Percentiles rank a stretch among this genome's conserved stretches.
phyloP scores from a whole-genome alignment of 176 grass and related monocot genomes.

The Avena eriantha region DNA sequence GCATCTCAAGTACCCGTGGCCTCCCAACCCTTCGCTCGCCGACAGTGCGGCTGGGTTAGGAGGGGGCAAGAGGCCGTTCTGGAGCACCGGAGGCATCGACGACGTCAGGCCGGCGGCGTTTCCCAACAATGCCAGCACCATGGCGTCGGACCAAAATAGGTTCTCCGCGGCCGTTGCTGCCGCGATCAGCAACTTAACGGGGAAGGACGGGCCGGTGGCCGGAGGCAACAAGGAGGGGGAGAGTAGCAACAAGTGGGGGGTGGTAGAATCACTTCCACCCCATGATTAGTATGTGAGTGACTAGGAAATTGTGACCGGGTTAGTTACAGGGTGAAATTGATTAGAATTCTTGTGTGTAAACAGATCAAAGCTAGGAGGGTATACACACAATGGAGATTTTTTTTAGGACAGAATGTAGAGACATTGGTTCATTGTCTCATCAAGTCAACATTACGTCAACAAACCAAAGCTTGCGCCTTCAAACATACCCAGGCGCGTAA shows the following conservation, averaged over 20 bases:
- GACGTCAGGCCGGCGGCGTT: constrained; percentile 32
- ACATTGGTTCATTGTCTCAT: constrained; percentile 1
- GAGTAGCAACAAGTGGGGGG: constrained; percentile 63
- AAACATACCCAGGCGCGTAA: neutral
- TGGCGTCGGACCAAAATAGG: constrained; percentile 48
- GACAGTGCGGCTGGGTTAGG: neutral
- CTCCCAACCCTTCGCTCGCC: constrained; percentile 22
- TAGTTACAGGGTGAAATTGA: constrained; percentile 14
- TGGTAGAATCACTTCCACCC: constrained; percentile 53
- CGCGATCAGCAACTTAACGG: constrained; percentile 57
- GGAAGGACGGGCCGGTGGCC: constrained; percentile 49
- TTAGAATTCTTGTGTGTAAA: constrained; percentile 41
- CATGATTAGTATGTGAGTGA: constrained; percentile 33
- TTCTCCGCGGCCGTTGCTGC: constrained; percentile 52
- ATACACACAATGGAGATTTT: constrained; percentile 13
- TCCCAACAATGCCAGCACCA: constrained; percentile 31
- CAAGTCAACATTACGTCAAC: neutral
- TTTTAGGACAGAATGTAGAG: constrained; percentile 25
- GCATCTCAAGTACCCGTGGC: constrained; percentile 59
- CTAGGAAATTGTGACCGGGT: constrained; percentile 43
- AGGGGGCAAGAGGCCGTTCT: constrained; percentile 58
- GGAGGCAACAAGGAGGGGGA: constrained; percentile 60
- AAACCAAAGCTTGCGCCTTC: neutral
- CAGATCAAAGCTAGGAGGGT: constrained; percentile 35
- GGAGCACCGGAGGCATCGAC: constrained; percentile 32